Conservation (phyloP, 306 rosid species). For the Psophocarpus tetragonolobus region DNA sequence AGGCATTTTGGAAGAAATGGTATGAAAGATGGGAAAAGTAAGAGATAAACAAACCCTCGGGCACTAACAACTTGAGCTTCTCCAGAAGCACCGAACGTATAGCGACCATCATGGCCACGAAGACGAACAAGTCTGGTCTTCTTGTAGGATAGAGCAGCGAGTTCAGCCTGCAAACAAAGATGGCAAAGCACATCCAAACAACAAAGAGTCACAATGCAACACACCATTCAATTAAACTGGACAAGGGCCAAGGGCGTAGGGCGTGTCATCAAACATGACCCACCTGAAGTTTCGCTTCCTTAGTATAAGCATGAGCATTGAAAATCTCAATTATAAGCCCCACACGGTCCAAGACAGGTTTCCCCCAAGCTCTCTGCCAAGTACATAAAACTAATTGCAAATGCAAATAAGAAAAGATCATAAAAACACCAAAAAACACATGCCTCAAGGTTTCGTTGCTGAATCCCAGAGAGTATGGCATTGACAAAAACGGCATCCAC, state of each 20-base stretch:
- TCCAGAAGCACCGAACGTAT: conserved; percentile 70
- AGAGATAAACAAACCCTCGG: conserved; percentile 64
- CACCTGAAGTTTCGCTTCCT: conserved; percentile 91
- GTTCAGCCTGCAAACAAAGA: conserved; percentile 69
- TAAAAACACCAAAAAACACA: conserved; percentile 29
- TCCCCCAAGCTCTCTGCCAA: conserved; percentile 65
- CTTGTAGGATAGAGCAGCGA: conserved; percentile 86
- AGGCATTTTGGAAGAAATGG: too few species aligned
- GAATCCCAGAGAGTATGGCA: conserved; percentile 72
- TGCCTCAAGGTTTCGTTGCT: conserved; percentile 92
- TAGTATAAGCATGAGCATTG: conserved; percentile 87
- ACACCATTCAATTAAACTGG: background rate
- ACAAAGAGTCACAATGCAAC: conserved; percentile 12
- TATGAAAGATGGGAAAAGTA: conserved; percentile 3
- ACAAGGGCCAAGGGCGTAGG: background rate
- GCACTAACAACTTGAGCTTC: conserved; percentile 97
- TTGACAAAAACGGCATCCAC: conserved; percentile 90
- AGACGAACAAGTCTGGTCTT: conserved; percentile 82
- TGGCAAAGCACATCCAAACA: background rate
- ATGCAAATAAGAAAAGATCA: background rate
- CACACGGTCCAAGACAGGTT: conserved; percentile 86
- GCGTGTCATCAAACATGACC: background rate
- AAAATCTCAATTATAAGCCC: conserved; percentile 97
- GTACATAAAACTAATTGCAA: conserved; percentile 24
- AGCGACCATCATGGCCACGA: conserved; percentile 71